Percentiles rank a stretch among this genome's conserved stretches.
Conservation (phyloP, 2,329 filamentous ascomycete species). For the Fusarium protoensiforme region DNA sequence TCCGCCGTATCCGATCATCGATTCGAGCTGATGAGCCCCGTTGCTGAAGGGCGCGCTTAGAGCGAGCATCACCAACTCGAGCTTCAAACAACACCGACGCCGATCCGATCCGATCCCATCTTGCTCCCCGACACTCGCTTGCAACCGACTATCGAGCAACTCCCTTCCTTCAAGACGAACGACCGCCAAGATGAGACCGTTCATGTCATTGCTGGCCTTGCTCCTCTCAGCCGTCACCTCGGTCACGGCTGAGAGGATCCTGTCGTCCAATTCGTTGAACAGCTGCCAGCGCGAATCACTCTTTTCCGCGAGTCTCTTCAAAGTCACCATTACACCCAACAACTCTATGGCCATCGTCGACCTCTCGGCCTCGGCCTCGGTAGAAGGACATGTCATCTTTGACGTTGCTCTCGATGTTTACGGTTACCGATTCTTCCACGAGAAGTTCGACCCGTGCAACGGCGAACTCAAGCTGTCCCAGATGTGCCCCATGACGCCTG, state of each 20-base stretch:
- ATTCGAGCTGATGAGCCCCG: neutral
- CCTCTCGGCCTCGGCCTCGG: slow-evolving; percentile 82
- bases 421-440: slow-evolving; percentile 76
- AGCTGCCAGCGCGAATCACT: slow-evolving; percentile 84
- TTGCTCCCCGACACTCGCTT: neutral
- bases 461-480: slow-evolving; percentile 67
- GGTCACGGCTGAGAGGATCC: slow-evolving; percentile 68
- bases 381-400: slow-evolving; percentile 83
- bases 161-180: neutral
- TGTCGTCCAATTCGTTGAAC: slow-evolving; percentile 85
- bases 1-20: neutral
- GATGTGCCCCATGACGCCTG: slow-evolving; percentile 90
- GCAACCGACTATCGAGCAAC: neutral
- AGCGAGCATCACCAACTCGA: neutral
- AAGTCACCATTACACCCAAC: slow-evolving; percentile 80
- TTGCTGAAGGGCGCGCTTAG: neutral
- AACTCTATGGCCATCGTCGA: slow-evolving; percentile 79
- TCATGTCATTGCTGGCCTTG: slow-evolving; percentile 9
- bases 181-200: slow-evolving; percentile 21
- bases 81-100: neutral
- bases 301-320: slow-evolving; percentile 89
- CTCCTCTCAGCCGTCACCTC: slow-evolving; percentile 23
- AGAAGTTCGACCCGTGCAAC: slow-evolving; percentile 80
- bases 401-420: slow-evolving; percentile 83
- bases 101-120: neutral